Evolutionary conservation across 2,329 filamentous ascomycete genomes (phyloP), one percentile per base, ranked within the genome.

Genomic region (Clonostachys solani): DNA sequence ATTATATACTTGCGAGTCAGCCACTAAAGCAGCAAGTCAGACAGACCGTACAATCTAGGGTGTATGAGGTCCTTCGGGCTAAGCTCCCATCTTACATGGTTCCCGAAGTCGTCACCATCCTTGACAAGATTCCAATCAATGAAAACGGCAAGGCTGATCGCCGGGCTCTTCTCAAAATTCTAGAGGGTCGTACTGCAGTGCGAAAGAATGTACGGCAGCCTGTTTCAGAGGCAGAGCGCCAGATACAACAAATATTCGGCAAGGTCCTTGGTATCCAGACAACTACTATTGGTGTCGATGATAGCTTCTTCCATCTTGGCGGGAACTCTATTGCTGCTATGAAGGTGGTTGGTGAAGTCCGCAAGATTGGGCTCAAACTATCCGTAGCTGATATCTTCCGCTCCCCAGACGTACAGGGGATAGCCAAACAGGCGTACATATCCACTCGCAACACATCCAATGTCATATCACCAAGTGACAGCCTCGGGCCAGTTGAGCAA

Each of bases 301-400:
- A 74, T 51, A 73, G 68, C 56, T 77, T 77, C 56, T 75, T 77
- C 61, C 61, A 61, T 1, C 63, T 74, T 0, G 74, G 74, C 8
- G 74, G 74, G 17, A 69, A 76, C 54, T 76, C 73, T 1, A 64
- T 77, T 2, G 52, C 63, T 2, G 73, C 73, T 3, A 79, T 76
- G 67, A 72, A 33, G 18, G 41, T 42, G 9, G 41, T 42, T 8
- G 41, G 41, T 8, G 41, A 42, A 23, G 45, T 40, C n/a, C 34
- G 15, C 12, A 47, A 67, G 48, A 53, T 78, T 5, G 38, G 47
- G 2, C 33, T 51, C 6, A 45, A 50, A 13, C 33, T 51, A 5
- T 40, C 50, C 4, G 45, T 51, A 15, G 46, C 43, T 15, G 47
- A 51, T 13, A 37, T 51, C 38, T 51, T 51, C 33, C 47, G 49